Conservation (phyloP, 495 filamentous ascomycete genomes). For the Cenococcum geophilum region DNA sequence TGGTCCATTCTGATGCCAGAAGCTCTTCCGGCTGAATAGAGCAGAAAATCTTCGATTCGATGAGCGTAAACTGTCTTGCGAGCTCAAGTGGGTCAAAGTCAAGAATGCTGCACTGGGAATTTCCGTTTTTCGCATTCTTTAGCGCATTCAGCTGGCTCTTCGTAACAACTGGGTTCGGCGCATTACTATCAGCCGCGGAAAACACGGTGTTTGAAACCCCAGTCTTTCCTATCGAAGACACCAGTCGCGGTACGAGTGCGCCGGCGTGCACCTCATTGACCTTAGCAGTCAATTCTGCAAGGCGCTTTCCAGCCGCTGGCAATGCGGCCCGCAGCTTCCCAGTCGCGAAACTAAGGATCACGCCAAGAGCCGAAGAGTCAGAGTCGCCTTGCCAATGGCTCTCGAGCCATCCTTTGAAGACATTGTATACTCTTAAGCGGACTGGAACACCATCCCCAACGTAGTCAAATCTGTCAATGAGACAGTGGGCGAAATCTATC, state of each 20-base stretch:
- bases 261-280: slow-evolving; percentile 65
- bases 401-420: slow-evolving; percentile 96
- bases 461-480: slow-evolving; percentile 89
- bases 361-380: slow-evolving; percentile 65
- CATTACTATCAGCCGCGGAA: slow-evolving; percentile 59
- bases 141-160: slow-evolving; percentile 72
- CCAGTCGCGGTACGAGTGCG: slow-evolving; percentile 74
- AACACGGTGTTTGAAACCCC: slow-evolving; percentile 62
- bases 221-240: slow-evolving; percentile 85
- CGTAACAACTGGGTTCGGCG: slow-evolving; percentile 62
- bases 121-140: slow-evolving; percentile 65
- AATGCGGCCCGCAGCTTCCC: slow-evolving; percentile 59
- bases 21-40: slow-evolving; percentile 89
- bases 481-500: slow-evolving; percentile 64
- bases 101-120: slow-evolving; percentile 64
- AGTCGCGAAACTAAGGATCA: slow-evolving; percentile 74
- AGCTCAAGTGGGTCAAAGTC: slow-evolving; percentile 93
- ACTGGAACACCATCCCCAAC: slow-evolving; percentile 77
- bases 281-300: slow-evolving; percentile 72
- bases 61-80: slow-evolving; percentile 87
- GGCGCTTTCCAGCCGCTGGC: slow-evolving; percentile 69
- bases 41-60: slow-evolving; percentile 89
- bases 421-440: slow-evolving; percentile 87
- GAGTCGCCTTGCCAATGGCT: slow-evolving; percentile 84
- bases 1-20: slow-evolving; percentile 89